These are phyloP conservation scores for Rhododendron ovatum DNA, from an alignment of 148 eudicot species.

Conservation along the genomic window DNA sequence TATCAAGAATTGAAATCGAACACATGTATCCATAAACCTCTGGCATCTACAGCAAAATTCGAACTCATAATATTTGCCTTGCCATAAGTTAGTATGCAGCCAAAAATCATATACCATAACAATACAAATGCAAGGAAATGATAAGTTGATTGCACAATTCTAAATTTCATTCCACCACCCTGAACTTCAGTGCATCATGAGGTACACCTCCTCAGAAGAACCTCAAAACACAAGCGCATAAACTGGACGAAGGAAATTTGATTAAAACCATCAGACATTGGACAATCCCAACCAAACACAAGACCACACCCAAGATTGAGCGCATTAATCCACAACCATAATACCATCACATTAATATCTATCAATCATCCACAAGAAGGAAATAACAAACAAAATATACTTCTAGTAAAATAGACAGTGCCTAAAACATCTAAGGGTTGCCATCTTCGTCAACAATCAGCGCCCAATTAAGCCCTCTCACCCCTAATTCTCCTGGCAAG, in stretches of 20 bases:
- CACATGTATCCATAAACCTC: background rate
- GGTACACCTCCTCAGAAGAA: background rate
- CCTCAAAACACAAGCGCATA: background rate
- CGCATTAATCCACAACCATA: background rate
- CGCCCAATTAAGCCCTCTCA: constrained; percentile 9
- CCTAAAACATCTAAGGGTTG: background rate
- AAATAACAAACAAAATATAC: background rate
- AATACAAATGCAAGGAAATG: background rate
- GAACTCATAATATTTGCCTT: background rate
- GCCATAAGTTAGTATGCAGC: too few relatives aligned
- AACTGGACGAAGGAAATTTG: background rate
- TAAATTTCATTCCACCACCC: background rate
- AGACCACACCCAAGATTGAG: background rate
- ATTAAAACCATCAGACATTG: background rate
- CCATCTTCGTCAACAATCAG: background rate
- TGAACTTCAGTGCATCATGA: background rate
- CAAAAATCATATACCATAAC: background rate
- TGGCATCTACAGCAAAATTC: too few relatives aligned
- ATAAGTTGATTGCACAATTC: background rate
- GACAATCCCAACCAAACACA: background rate
- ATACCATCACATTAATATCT: background rate
- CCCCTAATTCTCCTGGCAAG: constrained; percentile 15
- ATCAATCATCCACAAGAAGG: background rate
- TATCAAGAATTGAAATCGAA: background rate
- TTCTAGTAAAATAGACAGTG: background rate